Percentiles rank a stretch among this genome's conserved stretches.
These are phyloP conservation scores for Lasiodiplodia hormozganensis DNA, from an alignment of 2,329 filamentous ascomycete genomes.

Conservation along the genomic window DNA sequence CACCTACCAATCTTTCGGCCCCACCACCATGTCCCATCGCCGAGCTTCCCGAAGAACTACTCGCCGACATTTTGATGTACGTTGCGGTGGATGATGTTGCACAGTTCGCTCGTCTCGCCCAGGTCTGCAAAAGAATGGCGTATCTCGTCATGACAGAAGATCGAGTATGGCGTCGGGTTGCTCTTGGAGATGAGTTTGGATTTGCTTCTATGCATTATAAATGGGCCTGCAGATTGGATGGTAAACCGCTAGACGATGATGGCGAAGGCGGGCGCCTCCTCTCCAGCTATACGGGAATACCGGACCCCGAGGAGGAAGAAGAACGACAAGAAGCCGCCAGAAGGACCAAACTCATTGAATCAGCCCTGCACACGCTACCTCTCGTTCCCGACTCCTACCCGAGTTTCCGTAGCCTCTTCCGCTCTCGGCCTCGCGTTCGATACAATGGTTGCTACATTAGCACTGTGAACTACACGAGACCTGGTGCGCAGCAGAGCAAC, in stretches of 20 bases:
- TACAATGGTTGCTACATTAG: slow-evolving; percentile 97
- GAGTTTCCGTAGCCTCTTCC: slow-evolving; percentile 73
- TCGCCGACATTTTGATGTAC: slow-evolving; percentile 77
- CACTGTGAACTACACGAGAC: slow-evolving; percentile 91
- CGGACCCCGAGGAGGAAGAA: slow-evolving; percentile 33
- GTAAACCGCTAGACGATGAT: slow-evolving; percentile 50
- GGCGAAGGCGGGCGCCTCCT: slow-evolving; percentile 42
- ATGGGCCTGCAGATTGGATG: slow-evolving; percentile 69
- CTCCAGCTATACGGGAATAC: slow-evolving; percentile 37
- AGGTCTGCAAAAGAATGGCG: slow-evolving; percentile 86
- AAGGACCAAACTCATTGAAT: slow-evolving; percentile 17
- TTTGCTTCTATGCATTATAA: slow-evolving; percentile 84
- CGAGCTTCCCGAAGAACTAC: slow-evolving; percentile 79
- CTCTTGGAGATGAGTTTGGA: slow-evolving; percentile 73
- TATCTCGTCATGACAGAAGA: slow-evolving; percentile 86
- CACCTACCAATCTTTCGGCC: slow-evolving; percentile 73
- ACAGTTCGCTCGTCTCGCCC: slow-evolving; percentile 75
- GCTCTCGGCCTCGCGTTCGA: slow-evolving; percentile 80
- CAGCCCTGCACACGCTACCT: slow-evolving; percentile 41
- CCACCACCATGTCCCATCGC: slow-evolving; percentile 82
- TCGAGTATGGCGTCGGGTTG: slow-evolving; percentile 82
- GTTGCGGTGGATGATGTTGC: slow-evolving; percentile 77
- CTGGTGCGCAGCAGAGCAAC: slow-evolving; percentile 75
- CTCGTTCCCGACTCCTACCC: slow-evolving; percentile 47
- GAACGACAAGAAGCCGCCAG: background rate